phyloP scores from a whole-genome alignment of 331 rosid species.

The Cydonia oblonga region DNA sequence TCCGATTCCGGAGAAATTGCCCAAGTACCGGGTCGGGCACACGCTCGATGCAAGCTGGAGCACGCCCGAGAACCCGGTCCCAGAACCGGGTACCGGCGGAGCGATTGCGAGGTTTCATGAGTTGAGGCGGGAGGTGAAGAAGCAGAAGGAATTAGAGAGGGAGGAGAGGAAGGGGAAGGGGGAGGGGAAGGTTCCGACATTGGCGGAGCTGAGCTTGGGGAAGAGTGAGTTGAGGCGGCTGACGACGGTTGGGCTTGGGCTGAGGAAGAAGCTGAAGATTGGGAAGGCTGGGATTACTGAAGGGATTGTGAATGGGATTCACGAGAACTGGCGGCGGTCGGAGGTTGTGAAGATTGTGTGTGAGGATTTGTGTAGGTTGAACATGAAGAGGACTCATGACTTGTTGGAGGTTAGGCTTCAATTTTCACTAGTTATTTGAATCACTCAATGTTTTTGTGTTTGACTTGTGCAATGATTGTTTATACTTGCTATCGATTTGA shows the following conservation, averaged over 20 bases:
- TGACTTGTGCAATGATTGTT: not conserved
- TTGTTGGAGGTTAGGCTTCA: conserved; percentile 60
- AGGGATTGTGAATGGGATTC: conserved; percentile 81
- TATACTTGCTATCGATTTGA: not conserved
- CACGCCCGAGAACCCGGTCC: conserved; percentile 69
- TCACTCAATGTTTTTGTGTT: not conserved
- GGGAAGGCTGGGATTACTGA: conserved; percentile 96
- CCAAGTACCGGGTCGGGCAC: conserved; percentile 62
- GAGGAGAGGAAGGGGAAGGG: conserved; percentile 12
- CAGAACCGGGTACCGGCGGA: conserved; percentile 51
- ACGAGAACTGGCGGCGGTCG: conserved; percentile 68
- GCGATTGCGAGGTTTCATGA: conserved; percentile 38
- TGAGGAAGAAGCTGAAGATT: conserved; percentile 57
- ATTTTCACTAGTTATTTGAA: not conserved
- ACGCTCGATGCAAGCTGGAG: conserved; percentile 82
- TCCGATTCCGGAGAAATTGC: conserved; percentile 50
- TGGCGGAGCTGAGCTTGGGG: conserved; percentile 74
- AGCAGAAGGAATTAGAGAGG: conserved; percentile 21
- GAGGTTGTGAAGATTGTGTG: conserved; percentile 69
- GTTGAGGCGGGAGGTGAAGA: conserved; percentile 26
- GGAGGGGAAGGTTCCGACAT: conserved; percentile 45
- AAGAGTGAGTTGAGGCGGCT: conserved; percentile 50
- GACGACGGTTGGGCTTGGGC: conserved; percentile 33
- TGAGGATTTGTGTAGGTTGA: conserved; percentile 64
- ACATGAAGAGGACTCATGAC: conserved; percentile 94